Evolutionary conservation across 2,329 filamentous ascomycete genomes (phyloP).

Genomic region (Mariannaea sp.): DNA sequence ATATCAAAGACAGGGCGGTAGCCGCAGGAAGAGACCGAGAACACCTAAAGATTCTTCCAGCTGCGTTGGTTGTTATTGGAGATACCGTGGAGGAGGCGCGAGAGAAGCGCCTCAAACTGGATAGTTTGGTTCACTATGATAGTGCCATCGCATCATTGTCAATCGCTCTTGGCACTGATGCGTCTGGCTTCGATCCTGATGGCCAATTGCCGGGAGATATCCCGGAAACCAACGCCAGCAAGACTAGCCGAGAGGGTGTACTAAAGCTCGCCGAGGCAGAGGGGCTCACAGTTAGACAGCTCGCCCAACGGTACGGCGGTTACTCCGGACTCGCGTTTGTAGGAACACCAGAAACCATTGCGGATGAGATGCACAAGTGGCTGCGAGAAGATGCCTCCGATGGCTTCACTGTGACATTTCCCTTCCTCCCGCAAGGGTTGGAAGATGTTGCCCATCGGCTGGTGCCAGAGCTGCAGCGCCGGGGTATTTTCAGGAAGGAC

Average conservation of each 20-base stretch:
- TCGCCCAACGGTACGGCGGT: constrained; percentile 55
- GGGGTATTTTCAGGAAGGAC: constrained; percentile 56
- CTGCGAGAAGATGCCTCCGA: constrained; percentile 53
- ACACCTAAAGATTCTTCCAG: constrained; percentile 57
- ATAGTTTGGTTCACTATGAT: constrained; percentile 59
- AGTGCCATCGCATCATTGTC: constrained; percentile 59
- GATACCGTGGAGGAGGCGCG: constrained; percentile 55
- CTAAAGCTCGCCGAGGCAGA: constrained; percentile 52
- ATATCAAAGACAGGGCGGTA: constrained; percentile 54
- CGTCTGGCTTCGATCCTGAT: constrained; percentile 54
- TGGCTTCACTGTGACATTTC: constrained; percentile 57
- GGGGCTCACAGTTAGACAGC: constrained; percentile 54
- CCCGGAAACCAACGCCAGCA: constrained; percentile 60
- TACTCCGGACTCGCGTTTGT: constrained; percentile 57
- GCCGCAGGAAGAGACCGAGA: constrained; percentile 51
- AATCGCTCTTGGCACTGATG: constrained; percentile 53
- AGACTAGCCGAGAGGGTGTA: constrained; percentile 51
- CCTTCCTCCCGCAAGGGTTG: constrained; percentile 55
- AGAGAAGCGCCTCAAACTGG: constrained; percentile 53
- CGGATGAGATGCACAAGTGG: constrained; percentile 56
- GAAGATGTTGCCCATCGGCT: constrained; percentile 53
- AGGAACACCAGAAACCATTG: constrained; percentile 53
- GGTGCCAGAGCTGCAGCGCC: constrained; percentile 55
- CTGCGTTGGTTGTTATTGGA: constrained; percentile 55
- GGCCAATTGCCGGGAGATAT: constrained; percentile 53